Conservation (phyloP, 371 early-diverging fungal genomes). For the Umbelopsis sp. region DNA sequence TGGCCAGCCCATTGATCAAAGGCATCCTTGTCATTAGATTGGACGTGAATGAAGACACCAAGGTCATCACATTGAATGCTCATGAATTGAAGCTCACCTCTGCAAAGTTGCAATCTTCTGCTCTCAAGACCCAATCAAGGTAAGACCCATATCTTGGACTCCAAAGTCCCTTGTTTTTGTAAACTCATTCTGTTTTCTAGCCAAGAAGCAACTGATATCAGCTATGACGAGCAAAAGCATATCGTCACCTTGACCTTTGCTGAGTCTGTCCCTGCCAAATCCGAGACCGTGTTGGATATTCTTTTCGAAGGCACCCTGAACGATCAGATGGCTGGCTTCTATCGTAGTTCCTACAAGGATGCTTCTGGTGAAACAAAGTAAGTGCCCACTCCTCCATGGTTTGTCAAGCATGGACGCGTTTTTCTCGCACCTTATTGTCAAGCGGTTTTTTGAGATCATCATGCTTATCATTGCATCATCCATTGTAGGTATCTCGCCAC, state of each 20-base stretch:
- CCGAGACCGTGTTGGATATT: slow-evolving; percentile 69
- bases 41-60: slow-evolving; percentile 65
- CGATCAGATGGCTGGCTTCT: slow-evolving; percentile 91
- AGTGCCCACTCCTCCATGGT: background rate
- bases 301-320: slow-evolving; percentile 79
- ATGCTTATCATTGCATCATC: no score
- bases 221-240: slow-evolving; percentile 68
- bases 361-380: slow-evolving; percentile 67
- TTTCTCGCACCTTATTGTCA: no score
- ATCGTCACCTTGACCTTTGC: slow-evolving; percentile 75
- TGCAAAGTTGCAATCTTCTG: slow-evolving; percentile 49
- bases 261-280: slow-evolving; percentile 63
- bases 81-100: slow-evolving; percentile 58
- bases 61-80: slow-evolving; percentile 64
- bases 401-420: no score
- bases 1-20: no score
- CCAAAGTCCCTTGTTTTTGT: slow-evolving; percentile 11
- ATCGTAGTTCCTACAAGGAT: slow-evolving; percentile 81
- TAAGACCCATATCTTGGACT: slow-evolving; percentile 25
- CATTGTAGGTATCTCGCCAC: slow-evolving; percentile 65
- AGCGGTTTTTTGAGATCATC: no score
- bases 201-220: slow-evolving; percentile 69
- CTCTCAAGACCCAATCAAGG: slow-evolving; percentile 62
- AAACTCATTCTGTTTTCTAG: slow-evolving; percentile 28
- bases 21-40: slow-evolving; percentile 28